Percentiles rank a stretch among this genome's conserved stretches.
phyloP scores from a whole-genome alignment of 352 stramenopile genomes.

The Hyaloperonospora arabidopsidis region DNA sequence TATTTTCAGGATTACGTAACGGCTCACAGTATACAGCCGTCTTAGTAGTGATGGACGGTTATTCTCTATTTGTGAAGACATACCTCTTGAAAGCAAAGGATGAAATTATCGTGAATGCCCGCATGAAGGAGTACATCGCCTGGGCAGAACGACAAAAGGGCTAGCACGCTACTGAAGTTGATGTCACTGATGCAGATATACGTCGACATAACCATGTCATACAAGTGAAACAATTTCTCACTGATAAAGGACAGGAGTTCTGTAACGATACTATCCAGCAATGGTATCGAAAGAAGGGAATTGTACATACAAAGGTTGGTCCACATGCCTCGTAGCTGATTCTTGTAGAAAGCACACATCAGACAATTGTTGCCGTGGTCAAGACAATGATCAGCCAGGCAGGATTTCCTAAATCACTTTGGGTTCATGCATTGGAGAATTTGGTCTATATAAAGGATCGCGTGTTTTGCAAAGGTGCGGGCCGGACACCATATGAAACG shows the following conservation, averaged over 20 bases:
- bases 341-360: not conserved
- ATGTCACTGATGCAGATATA: not conserved
- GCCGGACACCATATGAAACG: not conserved
- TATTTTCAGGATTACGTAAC: conserved; percentile 3
- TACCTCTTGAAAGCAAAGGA: not conserved
- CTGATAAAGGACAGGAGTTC: not conserved
- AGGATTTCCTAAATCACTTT: conserved; percentile 1
- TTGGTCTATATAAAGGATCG: conserved; percentile 4
- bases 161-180: not conserved
- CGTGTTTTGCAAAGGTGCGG: not conserved
- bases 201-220: not conserved
- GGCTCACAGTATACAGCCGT: not conserved
- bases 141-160: not conserved
- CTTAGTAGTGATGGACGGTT: not conserved
- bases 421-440: not conserved
- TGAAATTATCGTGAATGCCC: not conserved
- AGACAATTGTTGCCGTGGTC: not conserved
- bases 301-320: not conserved
- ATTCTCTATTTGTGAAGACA: not conserved
- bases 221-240: not conserved
- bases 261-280: not conserved
- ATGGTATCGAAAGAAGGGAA: not conserved
- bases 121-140: not conserved
- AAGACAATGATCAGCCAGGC: conserved; percentile 2
- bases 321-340: not conserved